Evolutionary conservation across 257 asterid species (phyloP), one percentile per base, ranked within the genome.

Genomic region (Primulina eburnea): DNA sequence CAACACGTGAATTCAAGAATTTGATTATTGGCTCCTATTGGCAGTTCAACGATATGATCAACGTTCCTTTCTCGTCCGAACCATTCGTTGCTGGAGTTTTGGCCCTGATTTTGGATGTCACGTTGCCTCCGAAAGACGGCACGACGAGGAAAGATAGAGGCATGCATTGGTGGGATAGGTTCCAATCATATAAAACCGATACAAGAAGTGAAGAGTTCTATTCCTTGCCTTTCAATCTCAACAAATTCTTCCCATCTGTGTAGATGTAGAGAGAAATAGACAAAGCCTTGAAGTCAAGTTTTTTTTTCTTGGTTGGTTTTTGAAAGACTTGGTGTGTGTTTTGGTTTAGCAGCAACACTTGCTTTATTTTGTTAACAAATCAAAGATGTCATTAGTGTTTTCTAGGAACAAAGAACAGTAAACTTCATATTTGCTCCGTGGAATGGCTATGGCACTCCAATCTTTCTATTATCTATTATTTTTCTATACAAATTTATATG

Each of bases 121-220:
- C 95, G 0, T 59, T 94, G 78, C 89, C 86, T 5, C 86, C 87
- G 2, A 91, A 91, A 71, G 96, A 87, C 78, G 69, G 52, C 26
- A 33, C 87, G 32, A 73, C 84, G 37, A 78, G 86, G 80, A 94
- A 87, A 74, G 97, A 94, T 26, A 85, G 97, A 50, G 99, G 99
- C 28, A 74, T 88, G 97, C 92, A 84, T 4, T 94, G 97, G 97
- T 94, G 97, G 99, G 92, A 84, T 64, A 94, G 75, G 75, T 91
- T 90, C 81, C 71, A 82, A 62, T 88, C 92, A 37, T 89, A 71
- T 67, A 91, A 86, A 77, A 88, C 90, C 0, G 99, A 94, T 70
- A 75, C 92, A 7, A 88, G 97, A 50, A 50, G 56, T 16, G 56
- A 50, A 76, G 99, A 91, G 86, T 89, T 94, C 77, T 94, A 90